Base-by-base conservation (phyloP, 2,329 filamentous ascomycete species). In the Hyphodiscus sp. region DNA sequence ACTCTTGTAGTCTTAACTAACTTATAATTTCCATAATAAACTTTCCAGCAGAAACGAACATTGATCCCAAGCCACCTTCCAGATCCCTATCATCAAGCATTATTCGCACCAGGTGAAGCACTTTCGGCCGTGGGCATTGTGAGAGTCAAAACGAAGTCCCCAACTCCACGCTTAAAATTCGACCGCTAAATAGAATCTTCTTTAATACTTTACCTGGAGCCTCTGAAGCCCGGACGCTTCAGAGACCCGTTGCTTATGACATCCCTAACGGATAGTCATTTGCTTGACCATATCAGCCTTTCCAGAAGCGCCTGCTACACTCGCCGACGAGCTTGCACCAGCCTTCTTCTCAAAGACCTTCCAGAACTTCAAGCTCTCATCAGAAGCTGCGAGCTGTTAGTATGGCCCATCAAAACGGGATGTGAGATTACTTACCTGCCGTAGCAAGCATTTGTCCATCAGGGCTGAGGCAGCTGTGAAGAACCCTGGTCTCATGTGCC, bases 281-380 rank as follows among this genome's bases (percentile, higher is more conserved):
- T 92, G 89, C 84, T 96, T 96, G 69, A 84, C 84, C 79, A 92
- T 87, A 67, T 89, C 84, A 52, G 87, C 90, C 76, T 92, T 92
- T 72, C 81, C 82, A 48, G 86, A 86, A 55, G 86, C 77, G 58
- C 83, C 84, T 54, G 85, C 80, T 63, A 81, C 78, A 56, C 82
- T 79, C 51, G 84, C 77, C 47, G 83, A 81, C 49, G 85, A 81
- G 56, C 81, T 76, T 55, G 81, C 76, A 52, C 90, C 91, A 18
- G 91, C 78, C 82, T 96, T 97, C 82, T 96, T 96, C 81, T 99
- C 94, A 68, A 99, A 99, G 65, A 99, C 81, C 84, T 99, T 99
- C 94, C 94, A 99, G 80, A 99, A 99, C 77, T 99, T 99, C 72
- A 99, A 80, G 68, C 87, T 92, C 79, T 99, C 94, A 67, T 99